Percentiles rank a stretch among this genome's conserved stretches.
Conservation (phyloP, 1,139 yeast species). For the Diutina sp. region DNA sequence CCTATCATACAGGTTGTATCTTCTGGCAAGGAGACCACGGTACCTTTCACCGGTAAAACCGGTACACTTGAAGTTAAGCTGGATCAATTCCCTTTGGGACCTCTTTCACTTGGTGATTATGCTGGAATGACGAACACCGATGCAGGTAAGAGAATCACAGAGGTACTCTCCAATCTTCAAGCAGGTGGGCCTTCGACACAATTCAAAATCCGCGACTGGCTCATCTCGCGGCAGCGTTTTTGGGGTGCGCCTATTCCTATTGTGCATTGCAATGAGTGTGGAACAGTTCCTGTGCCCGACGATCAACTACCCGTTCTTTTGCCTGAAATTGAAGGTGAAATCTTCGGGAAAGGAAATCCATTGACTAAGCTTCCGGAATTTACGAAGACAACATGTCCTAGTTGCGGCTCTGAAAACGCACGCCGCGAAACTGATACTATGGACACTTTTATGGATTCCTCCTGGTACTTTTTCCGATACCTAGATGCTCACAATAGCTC, state of each 20-base stretch:
- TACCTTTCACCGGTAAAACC: neutral
- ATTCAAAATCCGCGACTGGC: slow-evolving; percentile 78
- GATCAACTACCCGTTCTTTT: slow-evolving; percentile 68
- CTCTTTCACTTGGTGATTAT: slow-evolving; percentile 30
- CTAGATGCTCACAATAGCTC: slow-evolving; percentile 54
- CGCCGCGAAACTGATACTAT: slow-evolving; percentile 91
- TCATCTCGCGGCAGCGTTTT: slow-evolving; percentile 83
- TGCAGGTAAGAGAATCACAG: slow-evolving; percentile 40
- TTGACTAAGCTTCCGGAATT: slow-evolving; percentile 57
- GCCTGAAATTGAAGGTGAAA: slow-evolving; percentile 30
- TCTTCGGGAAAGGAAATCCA: slow-evolving; percentile 56
- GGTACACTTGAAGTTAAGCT: neutral
- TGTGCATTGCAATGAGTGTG: slow-evolving; percentile 74
- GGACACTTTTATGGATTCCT: slow-evolving; percentile 97
- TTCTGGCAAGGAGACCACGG: neutral
- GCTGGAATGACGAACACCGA: slow-evolving; percentile 34
- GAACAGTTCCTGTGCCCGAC: slow-evolving; percentile 84
- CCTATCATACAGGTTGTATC: slow-evolving; percentile 15
- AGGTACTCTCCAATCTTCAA: slow-evolving; percentile 20
- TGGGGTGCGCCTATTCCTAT: slow-evolving; percentile 99
- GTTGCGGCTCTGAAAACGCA: slow-evolving; percentile 55
- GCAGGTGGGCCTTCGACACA: slow-evolving; percentile 40
- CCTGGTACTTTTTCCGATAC: slow-evolving; percentile 90
- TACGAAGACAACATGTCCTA: slow-evolving; percentile 66
- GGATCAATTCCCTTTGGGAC: neutral